phyloP scores from a whole-genome alignment of 1,139 yeast genomes.

The Kurtzmaniella quercitrusa region DNA sequence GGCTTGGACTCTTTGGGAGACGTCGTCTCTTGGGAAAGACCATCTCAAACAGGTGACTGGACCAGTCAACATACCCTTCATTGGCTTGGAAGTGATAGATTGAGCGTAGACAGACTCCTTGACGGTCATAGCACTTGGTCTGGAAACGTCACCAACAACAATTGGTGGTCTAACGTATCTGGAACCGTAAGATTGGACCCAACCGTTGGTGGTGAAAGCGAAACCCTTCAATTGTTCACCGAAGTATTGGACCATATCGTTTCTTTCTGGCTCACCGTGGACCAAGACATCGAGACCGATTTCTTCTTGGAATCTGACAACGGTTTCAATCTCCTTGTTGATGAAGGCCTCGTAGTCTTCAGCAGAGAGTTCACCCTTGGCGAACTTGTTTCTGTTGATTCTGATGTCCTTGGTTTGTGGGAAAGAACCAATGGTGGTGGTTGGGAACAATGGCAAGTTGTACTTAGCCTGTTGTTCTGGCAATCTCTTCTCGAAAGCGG shows the following conservation, averaged over 20 bases:
- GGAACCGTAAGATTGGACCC: conserved; percentile 99
- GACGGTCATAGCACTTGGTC: conserved; percentile 98
- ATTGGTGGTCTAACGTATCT: conserved; percentile 99
- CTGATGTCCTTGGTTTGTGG: conserved; percentile 99
- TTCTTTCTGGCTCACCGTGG: conserved; percentile 99
- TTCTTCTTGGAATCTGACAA: conserved; percentile 98
- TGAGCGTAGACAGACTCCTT: conserved; percentile 99
- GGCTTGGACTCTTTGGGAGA: conserved; percentile 91
- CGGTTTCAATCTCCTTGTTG: conserved; percentile 92
- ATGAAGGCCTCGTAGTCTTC: conserved; percentile 95
- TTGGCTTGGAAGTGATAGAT: conserved; percentile 89
- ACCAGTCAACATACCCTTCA: conserved; percentile 99
- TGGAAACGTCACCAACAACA: conserved; percentile 97
- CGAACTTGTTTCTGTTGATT: conserved; percentile 95
- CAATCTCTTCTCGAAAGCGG: conserved; percentile 83
- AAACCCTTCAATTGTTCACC: conserved; percentile 98
- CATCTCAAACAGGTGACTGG: conserved; percentile 99
- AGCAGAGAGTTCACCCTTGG: conserved; percentile 92
- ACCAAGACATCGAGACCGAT: conserved; percentile 96
- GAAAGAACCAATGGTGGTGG: conserved; percentile 99
- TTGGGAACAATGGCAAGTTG: conserved; percentile 97
- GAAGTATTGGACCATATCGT: conserved; percentile 99
- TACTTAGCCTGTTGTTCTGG: conserved; percentile 80
- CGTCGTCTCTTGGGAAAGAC: conserved; percentile 99
- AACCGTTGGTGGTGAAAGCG: conserved; percentile 97